These are phyloP conservation scores for Cryptococcus amylolentus DNA, from an alignment of 1,284 basidiomycete genomes.

Conservation along the genomic window DNA sequence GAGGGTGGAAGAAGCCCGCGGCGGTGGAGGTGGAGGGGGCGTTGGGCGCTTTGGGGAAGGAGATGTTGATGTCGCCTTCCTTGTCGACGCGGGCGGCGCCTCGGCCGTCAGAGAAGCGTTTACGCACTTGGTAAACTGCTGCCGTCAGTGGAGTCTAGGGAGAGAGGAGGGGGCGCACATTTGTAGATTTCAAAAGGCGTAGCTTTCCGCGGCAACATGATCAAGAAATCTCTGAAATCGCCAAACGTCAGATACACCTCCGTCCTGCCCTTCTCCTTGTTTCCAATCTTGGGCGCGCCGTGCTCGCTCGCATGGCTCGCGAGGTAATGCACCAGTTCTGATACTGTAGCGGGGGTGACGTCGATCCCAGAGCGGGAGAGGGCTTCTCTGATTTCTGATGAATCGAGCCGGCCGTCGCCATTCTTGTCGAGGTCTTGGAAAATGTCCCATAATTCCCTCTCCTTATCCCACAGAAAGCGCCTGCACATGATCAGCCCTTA, in stretches of 20 bases:
- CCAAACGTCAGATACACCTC: conserved; percentile 63
- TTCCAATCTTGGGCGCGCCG: conserved; percentile 23
- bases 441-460: conserved; percentile 76
- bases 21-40: conserved; percentile 17
- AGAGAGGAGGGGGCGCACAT: conserved; percentile 43
- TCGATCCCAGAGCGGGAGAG: conserved; percentile 69
- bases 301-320: conserved; percentile 50
- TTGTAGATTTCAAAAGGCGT: conserved; percentile 80
- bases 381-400: conserved; percentile 65
- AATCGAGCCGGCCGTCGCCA: conserved; percentile 74
- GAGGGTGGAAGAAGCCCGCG: conserved; percentile 24
- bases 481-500: conserved; percentile 10
- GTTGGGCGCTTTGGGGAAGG: conserved; percentile 42
- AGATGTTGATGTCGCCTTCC: conserved; percentile 63
- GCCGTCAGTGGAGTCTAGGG: background rate
- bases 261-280: conserved; percentile 5
- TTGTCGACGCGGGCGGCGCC: conserved; percentile 75
- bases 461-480: conserved; percentile 43
- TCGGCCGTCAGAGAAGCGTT: conserved; percentile 68
- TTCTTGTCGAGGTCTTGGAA: conserved; percentile 86
- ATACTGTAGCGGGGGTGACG: conserved; percentile 62
- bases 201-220: conserved; percentile 74
- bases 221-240: conserved; percentile 85
- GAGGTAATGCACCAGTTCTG: conserved; percentile 76
- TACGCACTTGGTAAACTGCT: conserved; percentile 64